Evolutionary conservation across 2,329 filamentous ascomycete species (phyloP), one percentile per base, ranked within the genome.

Genomic region (Salinomyces thailandicus): DNA sequence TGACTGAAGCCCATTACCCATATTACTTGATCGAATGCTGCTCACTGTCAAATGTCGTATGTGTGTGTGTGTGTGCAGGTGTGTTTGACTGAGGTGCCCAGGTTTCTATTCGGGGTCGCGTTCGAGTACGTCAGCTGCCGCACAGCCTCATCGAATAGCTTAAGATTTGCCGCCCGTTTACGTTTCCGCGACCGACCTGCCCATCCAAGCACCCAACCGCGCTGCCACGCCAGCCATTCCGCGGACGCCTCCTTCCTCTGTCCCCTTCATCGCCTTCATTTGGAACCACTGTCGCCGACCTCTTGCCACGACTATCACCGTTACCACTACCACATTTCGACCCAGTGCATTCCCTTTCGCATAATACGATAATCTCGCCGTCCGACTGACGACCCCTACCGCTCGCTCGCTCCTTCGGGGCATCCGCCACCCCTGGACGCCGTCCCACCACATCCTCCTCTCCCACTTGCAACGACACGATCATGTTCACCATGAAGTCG

Each of bases 401-500:
- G n/a, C 20, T 24, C 20, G 20, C 20, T 24, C 20, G 7, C 20
- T n/a, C 7, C 7, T n/a, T 24, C n/a, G 20, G n/a, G n/a, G n/a
- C n/a, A n/a, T n/a, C n/a, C n/a, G n/a, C n/a, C n/a, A n/a, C 20
- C 20, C 20, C 7, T 7, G 7, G n/a, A 7, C 20, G 20, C 20
- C n/a, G 20, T n/a, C 20, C 7, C 7, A 24, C 20, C 7, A n/a
- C n/a, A 24, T n/a, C 20, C 7, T 24, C 20, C n/a, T 7, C 20
- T 7, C 20, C 20, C 20, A 7, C 20, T 24, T 7, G n/a, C 7
- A 7, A 16, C 27, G 15, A 30, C 14, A n/a, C 27, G 11, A 30
- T 14, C 11, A 30, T 16, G 14, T 8, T 13, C 38, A 42, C n/a
- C 39, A 53, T 52, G 51, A 48, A 39, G 45, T 38, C 38, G 35